Base-by-base conservation (phyloP, 805 yeast genomes). In the Wickerhamiella australiensis region DNA sequence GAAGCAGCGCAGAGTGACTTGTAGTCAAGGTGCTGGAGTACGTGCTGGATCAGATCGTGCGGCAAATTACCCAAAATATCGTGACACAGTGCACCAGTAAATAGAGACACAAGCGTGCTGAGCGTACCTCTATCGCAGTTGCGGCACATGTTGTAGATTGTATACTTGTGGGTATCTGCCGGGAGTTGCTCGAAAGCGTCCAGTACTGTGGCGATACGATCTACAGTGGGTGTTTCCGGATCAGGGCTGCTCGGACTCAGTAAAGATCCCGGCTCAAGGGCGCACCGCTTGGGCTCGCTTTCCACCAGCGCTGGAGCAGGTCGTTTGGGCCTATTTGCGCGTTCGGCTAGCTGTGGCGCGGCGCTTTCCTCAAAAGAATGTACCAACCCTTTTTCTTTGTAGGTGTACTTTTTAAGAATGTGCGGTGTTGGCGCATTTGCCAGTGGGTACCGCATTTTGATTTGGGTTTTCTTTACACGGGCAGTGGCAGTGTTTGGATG, bases 51-150 rank as follows among this genome's bases (percentile, higher is more conserved):
- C 9, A 92, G 69, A 60, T 92, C 97, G 0, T 76, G 59, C 0
- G 98, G 98, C 26, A 92, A 66, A 43, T 74, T 66, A 11, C 78
- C 61, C 8, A 90, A 62, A 37, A 92, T 65, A 59, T 92, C 97
- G 59, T 90, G 76, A 56, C 78, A 76, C 59, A 92, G 71, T 9
- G 78, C 73, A 5, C 66, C 62, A 25, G 72, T 72, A 12, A 85
- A 68, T 2, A 73, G 57, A 12, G 73, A 71, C 26, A 74, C 71
- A 47, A 86, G 64, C 11, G 80, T 69, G 43, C 86, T 79, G 47
- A 86, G 68, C 3, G 84, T 71, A 17, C 74, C 61, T 47, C 92
- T 69, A 56, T 79, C 77, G 40, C 79, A 72, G 49, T 70, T 69
- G 52, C 77, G 78, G 29, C 86, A 63, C 42, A 85, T 62, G 52